Evolutionary conservation across 805 yeast species (phyloP).

Genomic region (Candida hungchunana): DNA sequence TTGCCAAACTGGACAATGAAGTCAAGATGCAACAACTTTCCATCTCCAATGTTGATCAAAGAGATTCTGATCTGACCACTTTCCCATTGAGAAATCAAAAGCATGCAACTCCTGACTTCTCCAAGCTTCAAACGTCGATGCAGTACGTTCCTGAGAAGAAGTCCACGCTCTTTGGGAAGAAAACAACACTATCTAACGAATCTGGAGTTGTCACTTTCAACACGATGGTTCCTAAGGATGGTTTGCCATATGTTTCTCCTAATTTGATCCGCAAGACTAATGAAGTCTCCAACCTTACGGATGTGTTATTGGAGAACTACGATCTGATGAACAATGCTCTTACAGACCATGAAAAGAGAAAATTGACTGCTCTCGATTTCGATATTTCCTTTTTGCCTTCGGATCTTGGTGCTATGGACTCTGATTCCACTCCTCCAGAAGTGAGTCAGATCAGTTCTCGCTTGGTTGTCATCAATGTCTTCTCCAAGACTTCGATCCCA

Average conservation of each 20-base stretch:
- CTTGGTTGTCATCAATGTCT: slow-evolving; percentile 31
- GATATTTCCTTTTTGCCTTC: too few species aligned
- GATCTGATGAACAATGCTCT: too few species aligned
- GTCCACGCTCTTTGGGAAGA: slow-evolving; percentile 4
- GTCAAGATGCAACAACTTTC: too few species aligned
- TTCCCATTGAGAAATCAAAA: too few species aligned
- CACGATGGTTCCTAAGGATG: slow-evolving; percentile 30
- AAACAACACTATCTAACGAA: slow-evolving; percentile 5
- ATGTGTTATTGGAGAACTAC: too few species aligned
- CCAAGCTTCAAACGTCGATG: too few species aligned
- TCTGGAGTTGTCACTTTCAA: slow-evolving; percentile 31
- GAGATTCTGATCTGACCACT: too few species aligned
- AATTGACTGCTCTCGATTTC: too few species aligned
- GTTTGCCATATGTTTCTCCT: slow-evolving; percentile 36
- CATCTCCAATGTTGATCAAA: too few species aligned
- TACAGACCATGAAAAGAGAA: too few species aligned
- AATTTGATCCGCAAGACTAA: slow-evolving; percentile 34
- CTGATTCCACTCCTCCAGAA: slow-evolving; percentile 28
- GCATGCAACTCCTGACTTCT: too few species aligned
- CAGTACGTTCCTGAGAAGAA: slow-evolving; percentile 4
- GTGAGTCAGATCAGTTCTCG: slow-evolving; percentile 28
- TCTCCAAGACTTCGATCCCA: slow-evolving; percentile 37
- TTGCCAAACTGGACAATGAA: too few species aligned
- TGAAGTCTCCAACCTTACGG: slow-evolving; percentile 29
- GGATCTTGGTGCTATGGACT: slow-evolving; percentile 19